Evolutionary conservation across 495 filamentous ascomycete genomes (phyloP).

Genomic region (Neurospora sp.): DNA sequence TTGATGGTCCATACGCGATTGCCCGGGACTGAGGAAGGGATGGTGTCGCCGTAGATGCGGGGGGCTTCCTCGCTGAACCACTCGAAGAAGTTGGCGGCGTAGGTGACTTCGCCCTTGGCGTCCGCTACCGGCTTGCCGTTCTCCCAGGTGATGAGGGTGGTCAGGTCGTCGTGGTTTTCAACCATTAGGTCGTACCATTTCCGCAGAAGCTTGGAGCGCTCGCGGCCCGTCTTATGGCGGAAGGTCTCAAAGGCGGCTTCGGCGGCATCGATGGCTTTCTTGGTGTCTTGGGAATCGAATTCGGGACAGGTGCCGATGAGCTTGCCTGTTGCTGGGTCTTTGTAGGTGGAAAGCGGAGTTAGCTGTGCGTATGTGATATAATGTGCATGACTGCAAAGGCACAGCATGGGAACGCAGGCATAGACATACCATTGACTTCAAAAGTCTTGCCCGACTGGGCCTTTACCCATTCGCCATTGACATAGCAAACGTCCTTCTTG

Average conservation of each 20-base stretch:
- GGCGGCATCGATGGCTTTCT: constrained; percentile 68
- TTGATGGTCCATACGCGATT: constrained; percentile 73
- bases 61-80: constrained; percentile 76
- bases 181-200: constrained; percentile 87
- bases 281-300: constrained; percentile 61
- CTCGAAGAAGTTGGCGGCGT: constrained; percentile 70
- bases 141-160: constrained; percentile 79
- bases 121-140: constrained; percentile 68
- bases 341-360: not conserved
- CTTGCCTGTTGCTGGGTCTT: constrained; percentile 72
- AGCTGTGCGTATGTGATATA: not conserved
- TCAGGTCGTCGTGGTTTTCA: constrained; percentile 79
- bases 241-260: constrained; percentile 65
- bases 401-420: not conserved
- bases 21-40: constrained; percentile 54
- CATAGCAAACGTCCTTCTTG: constrained; percentile 65
- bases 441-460: constrained; percentile 72
- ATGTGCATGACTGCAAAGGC: not conserved
- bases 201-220: constrained; percentile 71
- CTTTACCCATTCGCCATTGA: constrained; percentile 76
- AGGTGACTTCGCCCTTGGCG: constrained; percentile 62
- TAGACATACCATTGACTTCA: constrained; percentile 52
- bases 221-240: constrained; percentile 62
- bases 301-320: constrained; percentile 78
- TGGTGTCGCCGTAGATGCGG: constrained; percentile 63